Conservation (phyloP, 1,284 basidiomycete genomes). For the Moesziomyces antarcticus region DNA sequence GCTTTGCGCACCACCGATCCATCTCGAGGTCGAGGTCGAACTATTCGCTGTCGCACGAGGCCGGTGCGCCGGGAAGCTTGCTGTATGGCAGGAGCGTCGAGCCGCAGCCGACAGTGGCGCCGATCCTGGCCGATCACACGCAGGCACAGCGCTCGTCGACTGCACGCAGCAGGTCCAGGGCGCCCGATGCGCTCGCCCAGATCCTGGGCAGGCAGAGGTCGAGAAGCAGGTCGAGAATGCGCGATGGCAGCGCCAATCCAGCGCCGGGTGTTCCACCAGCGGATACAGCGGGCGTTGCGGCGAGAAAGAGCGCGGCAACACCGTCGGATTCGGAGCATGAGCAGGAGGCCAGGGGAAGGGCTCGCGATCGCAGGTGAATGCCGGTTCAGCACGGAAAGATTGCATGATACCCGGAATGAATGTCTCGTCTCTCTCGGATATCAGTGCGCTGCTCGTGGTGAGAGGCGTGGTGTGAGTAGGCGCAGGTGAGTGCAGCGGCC, state of each 20-base stretch:
- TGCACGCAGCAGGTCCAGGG: slow-evolving; percentile 39
- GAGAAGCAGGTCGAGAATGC: slow-evolving; percentile 28
- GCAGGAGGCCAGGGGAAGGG: slow-evolving; percentile 25
- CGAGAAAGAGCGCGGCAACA: neutral
- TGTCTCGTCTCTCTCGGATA: too few species aligned
- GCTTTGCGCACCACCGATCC: slow-evolving; percentile 20
- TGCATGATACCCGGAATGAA: too few species aligned
- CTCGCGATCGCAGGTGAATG: slow-evolving; percentile 27
- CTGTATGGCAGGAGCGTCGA: slow-evolving; percentile 42
- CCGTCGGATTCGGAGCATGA: slow-evolving; percentile 17
- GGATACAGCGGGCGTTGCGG: neutral
- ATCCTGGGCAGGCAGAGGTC: slow-evolving; percentile 41
- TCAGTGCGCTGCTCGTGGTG: too few species aligned
- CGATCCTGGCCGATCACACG: slow-evolving; percentile 22
- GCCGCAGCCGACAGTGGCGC: slow-evolving; percentile 10
- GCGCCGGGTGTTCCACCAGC: slow-evolving; percentile 2
- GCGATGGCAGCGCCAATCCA: neutral
- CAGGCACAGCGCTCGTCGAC: slow-evolving; percentile 45
- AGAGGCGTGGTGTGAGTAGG: too few species aligned
- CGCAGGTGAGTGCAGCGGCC: too few species aligned
- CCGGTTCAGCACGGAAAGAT: too few species aligned
- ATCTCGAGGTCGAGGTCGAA: slow-evolving; percentile 25
- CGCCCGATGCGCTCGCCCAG: slow-evolving; percentile 50
- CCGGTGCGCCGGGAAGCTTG: slow-evolving; percentile 3
- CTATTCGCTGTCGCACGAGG: slow-evolving; percentile 29